These are phyloP conservation scores for Phytopythium cucurbitacearum DNA, from an alignment of 352 stramenopile species.

Conservation along the genomic window DNA sequence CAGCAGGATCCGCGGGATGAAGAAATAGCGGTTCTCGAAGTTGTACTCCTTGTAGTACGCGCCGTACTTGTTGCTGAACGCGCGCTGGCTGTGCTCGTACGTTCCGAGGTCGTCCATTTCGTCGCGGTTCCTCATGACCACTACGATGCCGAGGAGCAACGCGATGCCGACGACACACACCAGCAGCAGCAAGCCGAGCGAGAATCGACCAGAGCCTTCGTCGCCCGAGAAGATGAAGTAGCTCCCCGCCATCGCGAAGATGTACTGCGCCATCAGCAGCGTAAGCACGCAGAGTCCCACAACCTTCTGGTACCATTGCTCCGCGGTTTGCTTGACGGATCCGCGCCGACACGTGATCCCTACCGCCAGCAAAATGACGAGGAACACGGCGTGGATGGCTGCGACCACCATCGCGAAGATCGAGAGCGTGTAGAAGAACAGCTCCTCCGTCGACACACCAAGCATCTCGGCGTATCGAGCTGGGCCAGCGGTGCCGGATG, in stretches of 20 bases:
- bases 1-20: slow-evolving; percentile 71
- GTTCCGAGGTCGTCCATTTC: slow-evolving; percentile 77
- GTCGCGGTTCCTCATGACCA: slow-evolving; percentile 57
- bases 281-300: slow-evolving; percentile 68
- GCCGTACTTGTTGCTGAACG: slow-evolving; percentile 81
- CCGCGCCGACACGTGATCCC: slow-evolving; percentile 6
- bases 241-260: slow-evolving; percentile 79
- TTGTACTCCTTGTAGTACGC: slow-evolving; percentile 89
- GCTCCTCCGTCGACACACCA: slow-evolving; percentile 35
- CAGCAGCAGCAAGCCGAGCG: slow-evolving; percentile 41
- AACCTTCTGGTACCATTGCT: slow-evolving; percentile 79
- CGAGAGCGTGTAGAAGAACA: slow-evolving; percentile 69
- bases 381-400: slow-evolving; percentile 41
- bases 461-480: slow-evolving; percentile 53
- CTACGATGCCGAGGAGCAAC: slow-evolving; percentile 60
- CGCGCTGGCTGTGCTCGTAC: slow-evolving; percentile 67
- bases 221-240: slow-evolving; percentile 60
- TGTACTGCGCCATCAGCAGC: slow-evolving; percentile 81
- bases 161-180: slow-evolving; percentile 43
- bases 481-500: slow-evolving; percentile 17
- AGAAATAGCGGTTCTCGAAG: slow-evolving; percentile 88
- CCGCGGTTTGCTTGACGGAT: background rate
- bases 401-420: slow-evolving; percentile 42
- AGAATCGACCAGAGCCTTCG: slow-evolving; percentile 30
- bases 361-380: slow-evolving; percentile 18